Evolutionary conservation across 148 eudicot species (phyloP), one percentile per base, ranked within the genome.

Genomic region (Talinum fruticosum): DNA sequence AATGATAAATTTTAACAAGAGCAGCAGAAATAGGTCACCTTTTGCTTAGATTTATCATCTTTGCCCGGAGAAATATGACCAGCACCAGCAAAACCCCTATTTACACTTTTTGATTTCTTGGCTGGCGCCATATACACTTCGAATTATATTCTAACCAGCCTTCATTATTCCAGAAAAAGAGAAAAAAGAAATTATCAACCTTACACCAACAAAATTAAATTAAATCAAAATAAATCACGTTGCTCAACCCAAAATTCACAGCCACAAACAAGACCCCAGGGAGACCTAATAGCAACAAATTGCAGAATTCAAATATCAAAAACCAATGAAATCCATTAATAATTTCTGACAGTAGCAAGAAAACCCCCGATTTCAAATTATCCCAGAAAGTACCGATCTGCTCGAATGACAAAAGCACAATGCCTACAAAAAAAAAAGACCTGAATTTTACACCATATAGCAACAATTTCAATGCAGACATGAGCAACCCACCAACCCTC

Each of bases 81-180:
- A 23, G 28, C 65, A 54, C 64, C 66, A 0, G 81, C 80, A 69
- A 81, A 78, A 26, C 69, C 85, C 76, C 72, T 80, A 73, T 82
- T 83, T 51, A 78, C 79, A 85, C 83, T 84, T 59, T 80, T 85
- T 23, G 84, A 82, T 49, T 85, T 89, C 49, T 82, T 87, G 26
- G 76, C 59, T 18, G 92, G 88, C 35, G 87, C 90, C 92, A 89
- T 87, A 62, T 62, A 62, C 66, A 62, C 69, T 70, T 41, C 75
- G 30, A 19, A 38, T 18, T 24, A 24, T 41, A 41, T 26, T 10
- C 19, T 8, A 0, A 16, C 5, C 26, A 66, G 26, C 16, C 45
- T 75, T 71, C 33, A 37, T 32, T 30, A 8, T 10, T 19, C 1
- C 37, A 66, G 18, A 29, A 41, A 29, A 19, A 7, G 1, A 47